These are phyloP conservation scores for Xerocomus cyaneibrunnescens DNA, from an alignment of 1,284 basidiomycete genomes.

Conservation along the genomic window DNA sequence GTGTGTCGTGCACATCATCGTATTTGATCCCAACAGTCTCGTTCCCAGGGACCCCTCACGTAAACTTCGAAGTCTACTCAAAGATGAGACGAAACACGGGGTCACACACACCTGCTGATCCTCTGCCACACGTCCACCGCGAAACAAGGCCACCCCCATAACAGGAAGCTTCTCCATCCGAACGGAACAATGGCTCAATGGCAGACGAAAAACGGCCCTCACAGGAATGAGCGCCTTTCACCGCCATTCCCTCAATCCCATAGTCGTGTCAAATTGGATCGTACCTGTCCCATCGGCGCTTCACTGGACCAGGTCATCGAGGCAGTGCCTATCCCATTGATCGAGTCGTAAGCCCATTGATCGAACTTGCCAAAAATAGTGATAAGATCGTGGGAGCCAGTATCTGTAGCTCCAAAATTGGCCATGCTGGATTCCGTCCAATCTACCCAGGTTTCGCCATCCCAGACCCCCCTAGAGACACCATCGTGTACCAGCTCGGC, in stretches of 20 bases:
- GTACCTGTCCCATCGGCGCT: background rate
- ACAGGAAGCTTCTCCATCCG: background rate
- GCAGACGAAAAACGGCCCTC: too few relatives aligned
- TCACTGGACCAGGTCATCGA: too few relatives aligned
- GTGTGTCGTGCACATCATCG: background rate
- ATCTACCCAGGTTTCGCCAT: constrained; percentile 5
- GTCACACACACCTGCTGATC: background rate
- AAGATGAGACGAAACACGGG: background rate
- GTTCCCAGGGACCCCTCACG: background rate
- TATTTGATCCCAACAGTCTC: constrained; percentile 3
- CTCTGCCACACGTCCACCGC: background rate
- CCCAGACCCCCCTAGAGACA: background rate
- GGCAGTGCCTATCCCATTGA: background rate
- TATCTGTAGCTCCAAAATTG: background rate
- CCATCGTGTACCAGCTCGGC: background rate
- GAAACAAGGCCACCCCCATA: too few relatives aligned
- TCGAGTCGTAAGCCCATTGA: too few relatives aligned
- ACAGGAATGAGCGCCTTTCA: too few relatives aligned
- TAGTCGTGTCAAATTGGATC: too few relatives aligned
- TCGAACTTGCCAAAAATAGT: background rate
- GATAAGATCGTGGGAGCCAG: too few relatives aligned
- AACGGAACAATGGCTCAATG: background rate
- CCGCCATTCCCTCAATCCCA: too few relatives aligned
- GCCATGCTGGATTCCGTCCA: background rate
- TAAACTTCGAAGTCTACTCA: background rate